Evolutionary conservation across 2,329 filamentous ascomycete species (phyloP).

Genomic region (Aspergillus versicolor): DNA sequence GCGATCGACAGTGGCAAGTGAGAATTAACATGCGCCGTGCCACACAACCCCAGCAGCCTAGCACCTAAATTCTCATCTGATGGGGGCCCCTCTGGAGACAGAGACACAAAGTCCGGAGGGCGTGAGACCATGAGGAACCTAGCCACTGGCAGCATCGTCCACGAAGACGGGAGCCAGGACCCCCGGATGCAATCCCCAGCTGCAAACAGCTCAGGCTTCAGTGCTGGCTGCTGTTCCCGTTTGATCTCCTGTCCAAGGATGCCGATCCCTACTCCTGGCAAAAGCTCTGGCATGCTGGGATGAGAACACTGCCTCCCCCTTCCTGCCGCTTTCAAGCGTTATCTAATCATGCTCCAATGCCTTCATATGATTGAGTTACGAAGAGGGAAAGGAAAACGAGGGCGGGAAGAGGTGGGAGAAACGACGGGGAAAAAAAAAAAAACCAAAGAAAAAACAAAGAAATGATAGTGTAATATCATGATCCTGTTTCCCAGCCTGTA

Average conservation of each 20-base stretch:
- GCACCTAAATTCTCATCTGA: not conserved
- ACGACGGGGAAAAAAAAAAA: not conserved
- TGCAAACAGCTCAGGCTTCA: constrained; percentile 17
- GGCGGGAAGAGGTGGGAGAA: not conserved
- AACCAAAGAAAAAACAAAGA: constrained; percentile 1
- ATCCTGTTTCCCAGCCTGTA: constrained; percentile 7
- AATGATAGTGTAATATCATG: constrained; percentile 1
- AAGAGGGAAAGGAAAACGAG: not conserved
- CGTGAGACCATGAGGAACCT: not conserved
- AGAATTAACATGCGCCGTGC: not conserved
- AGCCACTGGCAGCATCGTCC: not conserved
- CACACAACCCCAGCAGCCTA: not conserved
- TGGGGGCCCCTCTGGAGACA: not conserved
- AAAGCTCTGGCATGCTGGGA: constrained; percentile 17
- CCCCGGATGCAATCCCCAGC: constrained; percentile 11
- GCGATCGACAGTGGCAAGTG: not conserved
- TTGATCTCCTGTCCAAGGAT: constrained; percentile 6
- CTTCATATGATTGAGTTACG: not conserved
- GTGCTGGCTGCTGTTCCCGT: not conserved
- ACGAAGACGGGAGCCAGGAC: not conserved
- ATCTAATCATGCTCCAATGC: not conserved
- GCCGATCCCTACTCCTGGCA: constrained; percentile 19
- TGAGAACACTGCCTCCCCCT: constrained; percentile 21
- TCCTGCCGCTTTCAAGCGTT: constrained; percentile 2
- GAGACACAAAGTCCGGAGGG: not conserved